Evolutionary conservation across 2,329 filamentous ascomycete genomes (phyloP), one percentile per base, ranked within the genome.

Genomic region (Decorospora gaudefroyi): DNA sequence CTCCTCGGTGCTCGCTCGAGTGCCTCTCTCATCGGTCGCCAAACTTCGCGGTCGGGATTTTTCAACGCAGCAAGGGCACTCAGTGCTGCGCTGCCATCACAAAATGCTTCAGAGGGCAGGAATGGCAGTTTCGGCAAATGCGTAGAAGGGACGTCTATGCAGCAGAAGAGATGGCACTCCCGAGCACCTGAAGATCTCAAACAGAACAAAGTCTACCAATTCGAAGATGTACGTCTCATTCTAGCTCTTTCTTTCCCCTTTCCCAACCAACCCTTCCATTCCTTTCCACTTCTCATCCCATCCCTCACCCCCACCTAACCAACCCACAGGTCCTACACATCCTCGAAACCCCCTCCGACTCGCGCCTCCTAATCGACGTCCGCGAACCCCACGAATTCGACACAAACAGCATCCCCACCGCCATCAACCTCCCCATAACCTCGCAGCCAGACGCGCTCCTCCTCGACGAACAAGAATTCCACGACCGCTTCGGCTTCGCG

Each of bases 351-450:
- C 59, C 62, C 5, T 54, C 57, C 29, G 32, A 58, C 39, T 58
- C 64, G 31, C 49, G 57, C 53, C 46, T 72, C 67, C 37, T 71
- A 48, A 62, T 69, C 51, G 87, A 91, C 70, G 81, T 86, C 38
- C 87, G 88, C 67, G 87, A 92, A 67, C 86, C 86, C 2, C 58
- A 62, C 51, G 89, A 93, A 68, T 80, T 87, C 47, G 59, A 71
- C 36, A 68, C 75, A 5, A 82, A 81, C 6, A 80, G 75, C 51
- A 96, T 99, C 64, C 93, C 93, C 1, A 81, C 81, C 31, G 84
- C 90, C 1, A 74, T 92, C 61, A 92, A 92, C 74, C 82, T 99
- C 34, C 92, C 93, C 36, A 78, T 97, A 51, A 81, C 78, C 6
- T 86, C 84, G 4, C 79, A 84, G 28, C 85, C 90, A 1, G 90